A percentile compares a stretch with the other conserved stretches of the same genome.
Evolutionary conservation across 345 rosid genomes (phyloP).

Genomic region (Pugionium cornutum): DNA sequence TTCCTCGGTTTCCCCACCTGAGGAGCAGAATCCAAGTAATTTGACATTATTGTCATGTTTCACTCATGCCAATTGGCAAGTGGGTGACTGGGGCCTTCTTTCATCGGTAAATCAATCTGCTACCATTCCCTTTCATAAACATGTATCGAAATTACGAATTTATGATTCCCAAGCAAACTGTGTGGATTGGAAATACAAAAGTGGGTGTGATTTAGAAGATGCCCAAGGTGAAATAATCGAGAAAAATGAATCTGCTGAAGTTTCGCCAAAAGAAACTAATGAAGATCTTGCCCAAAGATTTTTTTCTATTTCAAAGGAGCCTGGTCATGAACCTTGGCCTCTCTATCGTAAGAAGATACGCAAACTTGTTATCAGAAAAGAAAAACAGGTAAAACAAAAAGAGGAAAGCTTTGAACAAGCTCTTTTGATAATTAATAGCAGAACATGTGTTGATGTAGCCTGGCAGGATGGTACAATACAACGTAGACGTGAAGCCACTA

Average conservation of each 20-base stretch:
- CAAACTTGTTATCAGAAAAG: conserved; percentile 76
- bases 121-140: conserved; percentile 49
- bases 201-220: conserved; percentile 50
- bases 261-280: conserved; percentile 43
- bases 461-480: conserved; percentile 90
- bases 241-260: conserved; percentile 42
- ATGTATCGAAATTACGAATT: conserved; percentile 54
- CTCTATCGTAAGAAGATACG: conserved; percentile 90
- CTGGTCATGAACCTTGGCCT: conserved; percentile 78
- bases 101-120: conserved; percentile 52
- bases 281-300: conserved; percentile 36
- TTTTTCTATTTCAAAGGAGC: conserved; percentile 63
- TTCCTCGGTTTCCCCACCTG: conserved; percentile 84
- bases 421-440: conserved; percentile 65
- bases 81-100: conserved; percentile 89
- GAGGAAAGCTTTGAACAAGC: conserved; percentile 91
- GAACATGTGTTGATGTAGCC: conserved; percentile 71
- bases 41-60: conserved; percentile 82
- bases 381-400: conserved; percentile 73
- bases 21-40: conserved; percentile 88
- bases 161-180: conserved; percentile 47
- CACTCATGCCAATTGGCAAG: conserved; percentile 93
- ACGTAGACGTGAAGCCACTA: conserved; percentile 52
- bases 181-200: conserved; percentile 43
- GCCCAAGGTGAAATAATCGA: conserved; percentile 51